Conservation (phyloP, 2,329 filamentous ascomycete genomes). For the Aspergillus fumigatiaffinis region DNA sequence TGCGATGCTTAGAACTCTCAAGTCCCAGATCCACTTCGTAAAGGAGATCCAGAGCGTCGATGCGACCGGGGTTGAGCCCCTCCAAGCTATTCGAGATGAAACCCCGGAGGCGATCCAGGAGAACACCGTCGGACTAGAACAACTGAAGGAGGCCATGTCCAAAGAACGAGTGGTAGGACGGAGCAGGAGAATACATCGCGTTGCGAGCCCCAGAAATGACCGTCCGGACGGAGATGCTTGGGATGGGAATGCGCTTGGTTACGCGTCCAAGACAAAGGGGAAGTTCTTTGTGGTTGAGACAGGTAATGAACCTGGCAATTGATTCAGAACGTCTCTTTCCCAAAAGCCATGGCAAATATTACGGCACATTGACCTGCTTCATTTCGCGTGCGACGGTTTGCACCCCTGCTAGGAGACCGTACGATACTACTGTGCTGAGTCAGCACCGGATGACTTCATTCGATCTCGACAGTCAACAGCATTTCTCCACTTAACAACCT, state of each 20-base stretch:
- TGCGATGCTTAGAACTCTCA: constrained; percentile 68
- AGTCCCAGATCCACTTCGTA: constrained; percentile 87
- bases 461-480: not conserved
- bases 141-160: constrained; percentile 35
- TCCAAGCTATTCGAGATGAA: constrained; percentile 76
- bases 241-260: constrained; percentile 67
- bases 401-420: not conserved
- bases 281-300: constrained; percentile 72
- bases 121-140: constrained; percentile 36
- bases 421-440: not conserved
- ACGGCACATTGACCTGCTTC: too few species aligned
- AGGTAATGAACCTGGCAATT: constrained; percentile 10
- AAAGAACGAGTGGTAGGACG: constrained; percentile 40
- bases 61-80: constrained; percentile 66
- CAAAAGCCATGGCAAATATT: too few species aligned
- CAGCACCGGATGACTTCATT: not conserved
- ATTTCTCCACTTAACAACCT: not conserved
- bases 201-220: constrained; percentile 24
- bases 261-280: constrained; percentile 63
- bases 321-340: not conserved
- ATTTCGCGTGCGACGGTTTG: too few species aligned
- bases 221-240: constrained; percentile 49
- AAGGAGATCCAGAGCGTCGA: constrained; percentile 76
- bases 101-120: constrained; percentile 38
- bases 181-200: constrained; percentile 46